These are phyloP conservation scores for Trichophyton verrucosum DNA, from an alignment of 2,329 filamentous ascomycete genomes.

Conservation along the genomic window DNA sequence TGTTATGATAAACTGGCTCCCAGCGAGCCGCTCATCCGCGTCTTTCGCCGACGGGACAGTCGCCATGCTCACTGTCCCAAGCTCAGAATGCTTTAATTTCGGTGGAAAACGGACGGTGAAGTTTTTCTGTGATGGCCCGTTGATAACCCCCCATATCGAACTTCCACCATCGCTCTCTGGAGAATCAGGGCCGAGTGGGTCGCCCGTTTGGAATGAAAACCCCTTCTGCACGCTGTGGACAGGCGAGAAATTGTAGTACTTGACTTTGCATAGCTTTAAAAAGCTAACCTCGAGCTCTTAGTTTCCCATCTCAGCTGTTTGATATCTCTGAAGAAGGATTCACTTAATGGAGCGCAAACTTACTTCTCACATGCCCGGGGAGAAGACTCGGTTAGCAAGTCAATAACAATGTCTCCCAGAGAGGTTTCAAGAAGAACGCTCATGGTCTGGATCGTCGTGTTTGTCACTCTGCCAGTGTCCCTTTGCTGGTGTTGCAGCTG, in stretches of 20 bases:
- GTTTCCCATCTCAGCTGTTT: constrained; percentile 44
- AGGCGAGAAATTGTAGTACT: constrained; percentile 97
- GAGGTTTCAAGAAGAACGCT: constrained; percentile 90
- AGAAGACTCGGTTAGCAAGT: constrained; percentile 76
- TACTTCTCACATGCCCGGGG: constrained; percentile 93
- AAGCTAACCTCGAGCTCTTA: constrained; percentile 56
- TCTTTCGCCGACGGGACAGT: constrained; percentile 65
- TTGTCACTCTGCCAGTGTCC: not conserved
- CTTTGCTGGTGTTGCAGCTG: not conserved
- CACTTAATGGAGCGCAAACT: constrained; percentile 29
- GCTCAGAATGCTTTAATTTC: constrained; percentile 77
- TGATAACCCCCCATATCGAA: constrained; percentile 79
- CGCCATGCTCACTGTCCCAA: constrained; percentile 96
- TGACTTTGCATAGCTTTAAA: constrained; percentile 94
- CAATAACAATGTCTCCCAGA: constrained; percentile 85
- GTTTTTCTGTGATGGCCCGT: constrained; percentile 57
- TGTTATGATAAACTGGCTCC: constrained; percentile 88
- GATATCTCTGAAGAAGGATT: constrained; percentile 19
- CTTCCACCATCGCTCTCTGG: constrained; percentile 80
- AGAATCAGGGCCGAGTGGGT: constrained; percentile 78
- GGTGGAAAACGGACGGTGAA: constrained; percentile 76
- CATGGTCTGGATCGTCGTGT: constrained; percentile 42
- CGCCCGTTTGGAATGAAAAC: constrained; percentile 93
- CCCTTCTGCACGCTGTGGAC: constrained; percentile 85
- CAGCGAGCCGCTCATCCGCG: constrained; percentile 69